Conservation (phyloP, 2,329 filamentous ascomycete species). For the Aspergillus cejpii region DNA sequence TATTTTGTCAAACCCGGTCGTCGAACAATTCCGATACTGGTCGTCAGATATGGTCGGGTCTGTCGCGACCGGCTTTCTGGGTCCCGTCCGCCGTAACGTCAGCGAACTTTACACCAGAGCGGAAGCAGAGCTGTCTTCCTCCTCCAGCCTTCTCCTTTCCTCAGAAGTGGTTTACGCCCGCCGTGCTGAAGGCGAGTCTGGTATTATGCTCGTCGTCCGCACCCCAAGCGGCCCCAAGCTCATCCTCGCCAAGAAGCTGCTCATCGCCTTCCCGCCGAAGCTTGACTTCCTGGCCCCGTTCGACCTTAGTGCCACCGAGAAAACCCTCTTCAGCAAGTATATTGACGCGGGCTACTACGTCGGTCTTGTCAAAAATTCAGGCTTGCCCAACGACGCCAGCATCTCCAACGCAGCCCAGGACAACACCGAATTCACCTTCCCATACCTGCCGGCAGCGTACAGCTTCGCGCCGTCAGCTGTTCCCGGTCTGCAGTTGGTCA, state of each 20-base stretch:
- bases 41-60: constrained; percentile 28
- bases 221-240: constrained; percentile 19
- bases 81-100: constrained; percentile 36
- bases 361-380: constrained; percentile 33
- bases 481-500: neutral
- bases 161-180: neutral
- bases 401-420: constrained; percentile 18
- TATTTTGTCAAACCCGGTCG: constrained; percentile 15
- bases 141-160: neutral
- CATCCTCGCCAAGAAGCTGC: constrained; percentile 37
- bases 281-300: constrained; percentile 32
- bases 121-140: constrained; percentile 21
- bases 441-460: neutral
- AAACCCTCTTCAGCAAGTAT: constrained; percentile 34
- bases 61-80: constrained; percentile 25
- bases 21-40: constrained; percentile 24
- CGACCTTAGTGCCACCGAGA: constrained; percentile 33
- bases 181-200: neutral
- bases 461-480: neutral
- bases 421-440: neutral
- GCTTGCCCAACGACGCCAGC: constrained; percentile 25
- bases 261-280: constrained; percentile 41
- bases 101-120: constrained; percentile 39
- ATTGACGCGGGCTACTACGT: constrained; percentile 33
- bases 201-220: constrained; percentile 24